These are phyloP conservation scores for Bryoglossum gracile DNA, from an alignment of 495 filamentous ascomycete genomes.

Conservation along the genomic window DNA sequence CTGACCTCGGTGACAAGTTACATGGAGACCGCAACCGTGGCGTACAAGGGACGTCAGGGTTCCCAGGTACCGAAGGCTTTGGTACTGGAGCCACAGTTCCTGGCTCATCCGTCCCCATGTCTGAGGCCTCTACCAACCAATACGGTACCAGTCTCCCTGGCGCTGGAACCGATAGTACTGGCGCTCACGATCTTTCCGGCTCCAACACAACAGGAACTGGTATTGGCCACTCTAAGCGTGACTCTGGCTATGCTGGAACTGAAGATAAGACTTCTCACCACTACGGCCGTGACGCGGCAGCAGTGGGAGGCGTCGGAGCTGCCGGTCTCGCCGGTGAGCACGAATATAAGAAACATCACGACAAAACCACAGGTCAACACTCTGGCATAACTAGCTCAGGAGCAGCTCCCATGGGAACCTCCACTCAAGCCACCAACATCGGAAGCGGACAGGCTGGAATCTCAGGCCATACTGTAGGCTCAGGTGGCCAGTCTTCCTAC, in stretches of 20 bases:
- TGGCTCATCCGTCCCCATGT: too few relatives aligned
- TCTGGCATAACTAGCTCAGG: not conserved
- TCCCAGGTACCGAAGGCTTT: conserved; percentile 9
- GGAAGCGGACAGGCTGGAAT: not conserved
- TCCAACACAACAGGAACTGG: not conserved
- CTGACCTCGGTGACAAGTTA: conserved; percentile 11
- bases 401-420: too few relatives aligned
- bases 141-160: not conserved
- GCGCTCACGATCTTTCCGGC: not conserved
- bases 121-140: conserved; percentile 8
- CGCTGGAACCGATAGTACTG: not conserved
- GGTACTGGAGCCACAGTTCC: not conserved
- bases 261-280: not conserved
- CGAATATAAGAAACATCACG: not conserved
- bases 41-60: conserved; percentile 3
- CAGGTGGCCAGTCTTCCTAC: not conserved
- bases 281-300: not conserved
- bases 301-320: not conserved
- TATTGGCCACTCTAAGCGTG: too few relatives aligned
- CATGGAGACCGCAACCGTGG: conserved; percentile 20
- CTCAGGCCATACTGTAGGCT: not conserved
- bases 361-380: not conserved
- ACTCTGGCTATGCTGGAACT: not conserved
- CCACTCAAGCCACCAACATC: too few relatives aligned
- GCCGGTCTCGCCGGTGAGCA: not conserved